Conservation (phyloP, 768 basidiomycete genomes). For the Neoboletus magnificus region DNA sequence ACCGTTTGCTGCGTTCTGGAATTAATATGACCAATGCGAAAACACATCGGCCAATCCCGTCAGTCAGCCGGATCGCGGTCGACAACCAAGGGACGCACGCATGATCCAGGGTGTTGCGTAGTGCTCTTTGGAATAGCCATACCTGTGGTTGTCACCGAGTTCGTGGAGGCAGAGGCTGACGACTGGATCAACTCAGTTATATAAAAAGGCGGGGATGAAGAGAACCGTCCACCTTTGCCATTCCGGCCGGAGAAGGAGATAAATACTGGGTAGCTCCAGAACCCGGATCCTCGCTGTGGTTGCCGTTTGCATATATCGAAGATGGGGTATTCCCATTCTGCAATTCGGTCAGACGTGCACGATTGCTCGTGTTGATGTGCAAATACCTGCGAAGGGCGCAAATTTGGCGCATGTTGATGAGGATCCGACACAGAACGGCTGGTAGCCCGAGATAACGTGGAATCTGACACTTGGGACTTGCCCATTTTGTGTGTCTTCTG, state of each 20-base stretch:
- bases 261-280: constrained; percentile 6
- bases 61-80: background rate
- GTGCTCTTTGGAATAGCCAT: constrained; percentile 17
- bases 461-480: constrained; percentile 7
- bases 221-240: constrained; percentile 16
- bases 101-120: background rate
- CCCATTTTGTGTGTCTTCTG: constrained; percentile 13
- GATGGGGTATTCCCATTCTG: constrained; percentile 15
- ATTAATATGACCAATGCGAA: background rate
- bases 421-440: constrained; percentile 5
- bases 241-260: constrained; percentile 5
- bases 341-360: constrained; percentile 12
- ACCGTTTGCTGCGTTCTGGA: constrained; percentile 8
- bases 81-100: constrained; percentile 10
- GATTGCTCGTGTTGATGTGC: background rate
- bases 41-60: background rate
- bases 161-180: background rate
- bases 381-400: constrained; percentile 14
- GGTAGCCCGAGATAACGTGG: constrained; percentile 2
- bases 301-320: constrained; percentile 10
- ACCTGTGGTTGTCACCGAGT: background rate
- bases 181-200: constrained; percentile 13
- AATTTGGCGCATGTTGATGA: constrained; percentile 11
- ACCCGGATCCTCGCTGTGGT: background rate
- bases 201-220: constrained; percentile 2